Evolutionary conservation across 1,139 yeast genomes (phyloP), one percentile per base, ranked within the genome.

Genomic region (Pneumocystis canis): DNA sequence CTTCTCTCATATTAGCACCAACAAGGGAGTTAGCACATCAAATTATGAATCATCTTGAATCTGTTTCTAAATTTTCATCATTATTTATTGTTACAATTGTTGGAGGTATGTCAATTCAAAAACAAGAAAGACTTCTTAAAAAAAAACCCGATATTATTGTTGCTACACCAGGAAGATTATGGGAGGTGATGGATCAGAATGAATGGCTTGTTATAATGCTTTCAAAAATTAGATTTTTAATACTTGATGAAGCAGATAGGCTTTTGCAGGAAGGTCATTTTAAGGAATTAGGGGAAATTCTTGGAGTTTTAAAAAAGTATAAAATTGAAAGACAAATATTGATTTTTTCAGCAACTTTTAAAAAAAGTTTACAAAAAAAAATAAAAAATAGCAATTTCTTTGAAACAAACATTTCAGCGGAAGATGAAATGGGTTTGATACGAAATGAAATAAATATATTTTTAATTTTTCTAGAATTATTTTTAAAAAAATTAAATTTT

Each of bases 181-280:
- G 89, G 64, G 98, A 94, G 71, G 73, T 92, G 41, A 70, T 92
- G 57, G 83, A 83, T 65, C 77, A 77, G 37, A 80, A 78, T 0
- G 69, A 65, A 5, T 71, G 69, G 1, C 62, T 71, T 53, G 78
- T 84, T 7, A 75, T 77, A 32, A 78, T 84, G 70, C 77, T 89
- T 67, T 80, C 86, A 18, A 76, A 81, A 32, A 79, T 88, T 11
- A 89, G 87, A 64, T 79, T 84, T 5, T 72, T 92, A 9, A 96
- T 90, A 0, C 78, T 90, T 58, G 99, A 94, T 77, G 99, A 94
- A 74, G 99, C 98, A n/a, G 99, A 92, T 76, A 79, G 98, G 73
- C 78, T 92, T 67, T 79, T 94, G 63, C 97, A 92, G 74, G 96
- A 90, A 70, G 97, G 98, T 1, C 97, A 90, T 75, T 92, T 92